These are phyloP conservation scores for Tuber magnatum DNA, from an alignment of 495 filamentous ascomycete species.

Conservation along the genomic window DNA sequence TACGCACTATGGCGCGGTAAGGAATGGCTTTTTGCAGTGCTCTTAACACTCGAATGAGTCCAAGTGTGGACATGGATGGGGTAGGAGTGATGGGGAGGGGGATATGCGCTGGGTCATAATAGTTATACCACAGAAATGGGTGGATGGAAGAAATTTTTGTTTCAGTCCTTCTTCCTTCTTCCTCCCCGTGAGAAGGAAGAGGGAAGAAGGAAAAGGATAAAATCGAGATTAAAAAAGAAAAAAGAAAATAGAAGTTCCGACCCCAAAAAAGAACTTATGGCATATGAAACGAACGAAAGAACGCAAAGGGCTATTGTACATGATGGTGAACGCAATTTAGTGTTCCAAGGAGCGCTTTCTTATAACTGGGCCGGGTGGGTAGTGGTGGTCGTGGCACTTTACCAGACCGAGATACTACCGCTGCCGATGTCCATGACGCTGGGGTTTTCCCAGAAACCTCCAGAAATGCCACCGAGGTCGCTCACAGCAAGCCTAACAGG, in stretches of 20 bases:
- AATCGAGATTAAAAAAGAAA: background rate
- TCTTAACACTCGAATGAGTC: constrained; percentile 8
- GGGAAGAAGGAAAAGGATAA: background rate
- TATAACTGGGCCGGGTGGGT: background rate
- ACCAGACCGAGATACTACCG: constrained; percentile 14
- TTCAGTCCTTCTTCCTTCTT: constrained; percentile 2
- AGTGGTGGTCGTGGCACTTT: background rate
- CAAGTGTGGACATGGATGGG: background rate
- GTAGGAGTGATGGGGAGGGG: background rate
- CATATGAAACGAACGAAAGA: background rate
- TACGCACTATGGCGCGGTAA: constrained; percentile 23
- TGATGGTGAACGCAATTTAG: background rate
- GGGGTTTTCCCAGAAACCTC: constrained; percentile 19
- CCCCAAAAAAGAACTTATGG: background rate
- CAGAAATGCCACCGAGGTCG: constrained; percentile 16
- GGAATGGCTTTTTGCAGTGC: constrained; percentile 20
- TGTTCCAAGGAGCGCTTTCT: background rate
- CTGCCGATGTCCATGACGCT: constrained; percentile 6
- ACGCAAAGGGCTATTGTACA: background rate
- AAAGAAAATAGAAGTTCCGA: background rate
- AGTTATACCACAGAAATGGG: background rate
- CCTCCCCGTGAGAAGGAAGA: background rate
- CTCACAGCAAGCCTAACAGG: constrained; percentile 14
- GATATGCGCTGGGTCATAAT: background rate
- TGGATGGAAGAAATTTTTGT: background rate